Conservation (phyloP, 345 rosid genomes). For the Bruguiera sexangula region DNA sequence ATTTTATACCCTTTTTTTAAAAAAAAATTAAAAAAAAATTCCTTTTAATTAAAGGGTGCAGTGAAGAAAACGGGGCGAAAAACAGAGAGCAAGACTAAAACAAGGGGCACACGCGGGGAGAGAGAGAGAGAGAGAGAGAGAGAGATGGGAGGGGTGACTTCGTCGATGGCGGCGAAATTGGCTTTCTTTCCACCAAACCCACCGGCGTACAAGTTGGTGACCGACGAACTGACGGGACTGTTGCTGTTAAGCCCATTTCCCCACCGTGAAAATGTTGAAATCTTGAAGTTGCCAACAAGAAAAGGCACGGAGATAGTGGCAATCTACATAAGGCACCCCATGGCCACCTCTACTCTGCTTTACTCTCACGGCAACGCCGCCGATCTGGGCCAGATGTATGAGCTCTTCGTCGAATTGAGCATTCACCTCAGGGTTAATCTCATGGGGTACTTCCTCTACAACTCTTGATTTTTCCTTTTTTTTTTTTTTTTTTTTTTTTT, state of each 20-base stretch:
- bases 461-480: background rate
- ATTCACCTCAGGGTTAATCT: slow-evolving; percentile 86
- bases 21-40: no score
- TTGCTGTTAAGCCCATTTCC: slow-evolving; percentile 64
- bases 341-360: slow-evolving; percentile 83
- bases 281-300: slow-evolving; percentile 65
- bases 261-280: slow-evolving; percentile 87
- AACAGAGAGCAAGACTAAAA: background rate
- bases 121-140: slow-evolving; percentile 8
- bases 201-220: slow-evolving; percentile 68
- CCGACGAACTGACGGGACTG: slow-evolving; percentile 57
- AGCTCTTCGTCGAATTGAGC: slow-evolving; percentile 93
- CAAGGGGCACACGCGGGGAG: background rate
- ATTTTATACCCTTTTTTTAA: slow-evolving; percentile 4
- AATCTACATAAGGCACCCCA: slow-evolving; percentile 72
- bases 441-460: slow-evolving; percentile 59
- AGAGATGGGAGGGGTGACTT: slow-evolving; percentile 86
- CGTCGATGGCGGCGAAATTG: slow-evolving; percentile 97
- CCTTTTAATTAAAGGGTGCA: background rate
- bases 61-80: slow-evolving; percentile 13
- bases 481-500: background rate
- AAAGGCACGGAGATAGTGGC: slow-evolving; percentile 80
- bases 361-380: slow-evolving; percentile 96
- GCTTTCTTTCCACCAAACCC: slow-evolving; percentile 97
- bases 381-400: slow-evolving; percentile 98